Evolutionary conservation across 108 stramenopile genomes (phyloP), one percentile per base, ranked within the genome.

Genomic region (Cyclotella choctawhatcheeana): DNA sequence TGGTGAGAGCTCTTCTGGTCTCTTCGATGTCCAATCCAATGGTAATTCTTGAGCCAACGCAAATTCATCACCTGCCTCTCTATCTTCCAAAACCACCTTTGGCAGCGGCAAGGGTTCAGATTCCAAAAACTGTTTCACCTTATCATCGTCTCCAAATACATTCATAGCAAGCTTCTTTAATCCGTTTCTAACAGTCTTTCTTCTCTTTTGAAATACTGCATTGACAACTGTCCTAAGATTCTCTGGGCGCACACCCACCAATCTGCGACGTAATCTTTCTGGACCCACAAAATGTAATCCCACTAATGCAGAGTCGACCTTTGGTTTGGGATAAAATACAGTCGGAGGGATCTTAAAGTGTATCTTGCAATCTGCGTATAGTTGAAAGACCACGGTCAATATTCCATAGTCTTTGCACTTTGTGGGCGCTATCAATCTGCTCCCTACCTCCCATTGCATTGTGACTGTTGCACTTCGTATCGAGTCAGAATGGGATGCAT

Each of bases 341-440:
- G 97, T 97, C 1, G 96, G 96, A 16, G 98, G 98, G 47, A 99
- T 97, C 79, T 98, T 97, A 85, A 98, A 97, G 62, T 96, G 88
- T 16, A 95, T 82, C 3, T 76, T 84, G 18, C 86, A 86, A 21
- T 86, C 85, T 21, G 92, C 91, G 61, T 97, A 97, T 0, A 96
- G 82, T 76, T 98, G 96, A 70, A 99, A 99, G 17, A 98, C 97
- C 25, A 98, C 97, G 52, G 85, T 86, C 6, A 97, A 76, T 55
- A 99, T 99, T 4, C 98, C 98, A 77, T 98, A 98, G 55, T 96
- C 97, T 84, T 95, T 94, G 73, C 83, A 82, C 2, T 50, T 44
- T 16, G 87, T 82, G 2, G 87, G 83, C 3, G 98, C 96, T 1
- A 96, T 86, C 56, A 99, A 82, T 22, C 98, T 85, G 65, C 90